Evolutionary conservation across 2,329 filamentous ascomycete genomes (phyloP), one percentile per base, ranked within the genome.

Genomic region (Scytalidium lignicola): DNA sequence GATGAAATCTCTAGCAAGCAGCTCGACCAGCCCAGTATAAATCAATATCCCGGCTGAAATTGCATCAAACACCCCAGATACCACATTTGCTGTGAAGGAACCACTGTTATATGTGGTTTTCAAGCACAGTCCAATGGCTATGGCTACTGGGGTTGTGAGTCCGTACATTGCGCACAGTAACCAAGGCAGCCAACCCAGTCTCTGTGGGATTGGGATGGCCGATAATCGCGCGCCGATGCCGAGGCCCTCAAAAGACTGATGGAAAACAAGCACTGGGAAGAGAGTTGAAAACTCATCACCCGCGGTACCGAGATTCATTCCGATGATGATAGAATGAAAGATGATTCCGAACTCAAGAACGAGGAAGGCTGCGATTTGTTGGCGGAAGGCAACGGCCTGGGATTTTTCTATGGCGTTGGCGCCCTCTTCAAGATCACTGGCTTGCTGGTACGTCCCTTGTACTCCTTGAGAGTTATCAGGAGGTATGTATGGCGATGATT

Each of bases 241-340:
- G 1, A 82, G 72, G 42, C 79, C 78, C 54, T 82, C 79, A 48
- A 82, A 1, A 82, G 69, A 37, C 56, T 82, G 79, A 55, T 82
- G 78, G 65, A 82, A 81, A 47, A 80, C 72, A 1, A 82, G 69
- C 29, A 80, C 78, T 2, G 74, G 72, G 58, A 80, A 79, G 2
- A 82, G 67, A 0, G 75, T 73, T 29, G 68, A 62, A 64, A 82
- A 81, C 43, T 80, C 77, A 0, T 72, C 65, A 18, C 75, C 72
- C 0, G 73, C 70, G 18, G 80, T 76, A 15, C 76, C 79, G 9
- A 82, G 66, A 48, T 78, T 82, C 50, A 82, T 69, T 1, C 79
- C 79, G 51, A 82, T 80, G 59, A 82, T 78, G 50, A 81, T 72
- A 3, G 75, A 79, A 64, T 82, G 79, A 65, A 82, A 80, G 43